Base-by-base conservation (phyloP, 768 basidiomycete species). In the Udeniomyces megalosporus region DNA sequence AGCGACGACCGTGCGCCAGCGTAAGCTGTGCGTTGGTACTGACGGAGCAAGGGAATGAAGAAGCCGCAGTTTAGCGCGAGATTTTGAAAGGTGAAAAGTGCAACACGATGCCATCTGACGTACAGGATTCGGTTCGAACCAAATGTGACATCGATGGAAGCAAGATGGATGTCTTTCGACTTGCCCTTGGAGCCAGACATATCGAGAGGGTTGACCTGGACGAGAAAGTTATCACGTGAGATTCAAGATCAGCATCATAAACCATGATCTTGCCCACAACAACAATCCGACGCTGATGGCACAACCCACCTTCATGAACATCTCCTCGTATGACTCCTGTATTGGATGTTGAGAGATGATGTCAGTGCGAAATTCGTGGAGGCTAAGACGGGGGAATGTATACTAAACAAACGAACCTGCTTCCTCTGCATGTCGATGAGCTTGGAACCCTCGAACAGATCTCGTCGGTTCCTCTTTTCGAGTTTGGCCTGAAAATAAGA, bases 291-390 rank as follows among this genome's bases (percentile, higher is more conserved):
- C n/a, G n/a, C n/a, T n/a, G n/a, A n/a, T n/a, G n/a, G n/a, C n/a
- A n/a, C n/a, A 11, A 22, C 61, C 56, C 57, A 84, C 90, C 80
- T 95, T 89, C 87, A 99, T 88, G 76, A 91, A 99, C 82, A 99
- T 84, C 71, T 99, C 95, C 71, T 97, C 93, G 75, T 96, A 97
- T 22, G 84, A 82, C 86, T 96, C 90, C 84, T 97, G 68, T 20
- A 22, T 5, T 28, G 28, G 61, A 56, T 22, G n/a, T 26, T 6
- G 11, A 12, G 46, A 69, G 34, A 66, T 64, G n/a, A 24, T 45
- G 20, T 42, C 34, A 38, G 28, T 47, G n/a, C n/a, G n/a, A n/a
- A n/a, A n/a, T n/a, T n/a, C n/a, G n/a, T n/a, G n/a, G n/a, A n/a
- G n/a, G n/a, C n/a, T n/a, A n/a, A n/a, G n/a, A n/a, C n/a, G n/a